Evolutionary conservation across 2,329 filamentous ascomycete genomes (phyloP), one percentile per base, ranked within the genome.

Genomic region (Exserohilum rostratum): DNA sequence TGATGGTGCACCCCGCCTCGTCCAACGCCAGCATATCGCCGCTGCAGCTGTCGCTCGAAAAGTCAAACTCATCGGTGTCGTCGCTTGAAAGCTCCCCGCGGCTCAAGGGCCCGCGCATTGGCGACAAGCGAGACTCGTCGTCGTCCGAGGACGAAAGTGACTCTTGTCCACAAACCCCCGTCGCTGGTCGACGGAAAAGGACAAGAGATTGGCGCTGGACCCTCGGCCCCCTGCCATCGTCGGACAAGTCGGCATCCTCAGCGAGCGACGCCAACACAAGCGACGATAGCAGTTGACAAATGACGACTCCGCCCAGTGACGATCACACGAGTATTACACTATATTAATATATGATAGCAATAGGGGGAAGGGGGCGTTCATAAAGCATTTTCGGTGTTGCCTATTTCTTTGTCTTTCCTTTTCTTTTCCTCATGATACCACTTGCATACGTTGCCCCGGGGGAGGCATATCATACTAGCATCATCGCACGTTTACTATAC

Each of bases 121-220:
- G 75, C 38, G 72, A 79, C 45, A 80, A 81, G 66, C 75, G 79
- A 18, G 78, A 80, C 50, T 80, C 73, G 0, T 73, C 70, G 1
- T 70, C 71, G 3, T 73, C 76, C 3, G 77, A 82, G 17, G 77
- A 81, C 18, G 76, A 80, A n/a, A 80, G 79, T 58, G 77, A 79
- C 39, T 79, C 78, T 2, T 78, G 74, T 59, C 82, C 82, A 0
- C 77, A 80, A 46, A 85, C 82, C 3, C 83, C 83, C 3, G 77
- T 82, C 13, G 80, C 82, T 17, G 78, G 80, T 13, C 80, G 82
- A 20, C 76, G 75, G 55, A 85, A 85, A 66, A 77, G 81, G 34
- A 79, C 79, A 22, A 70, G 83, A 17, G 79, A 84, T 61, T 86
- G 83, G 83, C 75, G 78, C 42, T 86, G 83, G 83, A 86, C 83